Evolutionary conservation across 768 basidiomycete genomes (phyloP).

Genomic region (Boletus subparvulus): DNA sequence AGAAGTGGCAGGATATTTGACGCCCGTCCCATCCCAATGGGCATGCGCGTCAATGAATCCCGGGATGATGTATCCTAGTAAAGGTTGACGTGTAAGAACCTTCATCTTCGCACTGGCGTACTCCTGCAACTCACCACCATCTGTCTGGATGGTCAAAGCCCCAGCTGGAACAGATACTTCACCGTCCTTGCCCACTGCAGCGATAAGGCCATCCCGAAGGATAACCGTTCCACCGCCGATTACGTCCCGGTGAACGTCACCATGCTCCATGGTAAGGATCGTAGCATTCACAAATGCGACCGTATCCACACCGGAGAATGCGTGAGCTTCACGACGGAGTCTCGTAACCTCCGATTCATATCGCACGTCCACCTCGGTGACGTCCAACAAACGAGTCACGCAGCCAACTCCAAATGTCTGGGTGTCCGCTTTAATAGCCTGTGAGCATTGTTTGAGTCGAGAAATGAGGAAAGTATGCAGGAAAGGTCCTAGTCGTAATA

Average conservation of each 20-base stretch:
- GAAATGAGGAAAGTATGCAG: slow-evolving; percentile 58
- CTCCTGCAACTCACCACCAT: slow-evolving; percentile 50
- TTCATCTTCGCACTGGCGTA: neutral
- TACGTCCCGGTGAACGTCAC: slow-evolving; percentile 47
- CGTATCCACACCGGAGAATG: slow-evolving; percentile 33
- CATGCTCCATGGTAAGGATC: slow-evolving; percentile 65
- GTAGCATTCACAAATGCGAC: slow-evolving; percentile 69
- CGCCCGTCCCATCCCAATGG: slow-evolving; percentile 61
- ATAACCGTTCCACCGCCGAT: slow-evolving; percentile 53
- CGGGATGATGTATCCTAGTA: slow-evolving; percentile 59
- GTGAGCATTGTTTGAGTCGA: slow-evolving; percentile 48
- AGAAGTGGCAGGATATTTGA: slow-evolving; percentile 57
- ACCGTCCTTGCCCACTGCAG: slow-evolving; percentile 40
- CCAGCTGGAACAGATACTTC: slow-evolving; percentile 37
- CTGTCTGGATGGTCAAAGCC: slow-evolving; percentile 52
- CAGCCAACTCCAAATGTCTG: slow-evolving; percentile 63
- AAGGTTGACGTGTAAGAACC: slow-evolving; percentile 2
- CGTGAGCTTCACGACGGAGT: slow-evolving; percentile 51
- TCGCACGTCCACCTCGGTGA: slow-evolving; percentile 56
- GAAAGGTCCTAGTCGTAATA: slow-evolving; percentile 18
- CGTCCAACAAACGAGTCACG: slow-evolving; percentile 53
- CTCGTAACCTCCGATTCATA: slow-evolving; percentile 62
- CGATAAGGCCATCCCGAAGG: slow-evolving; percentile 57
- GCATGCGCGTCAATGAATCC: slow-evolving; percentile 79
- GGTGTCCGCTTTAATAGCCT: slow-evolving; percentile 47